Evolutionary conservation across 2,329 filamentous ascomycete genomes (phyloP).

Genomic region (Ophioceras dolichostomum): DNA sequence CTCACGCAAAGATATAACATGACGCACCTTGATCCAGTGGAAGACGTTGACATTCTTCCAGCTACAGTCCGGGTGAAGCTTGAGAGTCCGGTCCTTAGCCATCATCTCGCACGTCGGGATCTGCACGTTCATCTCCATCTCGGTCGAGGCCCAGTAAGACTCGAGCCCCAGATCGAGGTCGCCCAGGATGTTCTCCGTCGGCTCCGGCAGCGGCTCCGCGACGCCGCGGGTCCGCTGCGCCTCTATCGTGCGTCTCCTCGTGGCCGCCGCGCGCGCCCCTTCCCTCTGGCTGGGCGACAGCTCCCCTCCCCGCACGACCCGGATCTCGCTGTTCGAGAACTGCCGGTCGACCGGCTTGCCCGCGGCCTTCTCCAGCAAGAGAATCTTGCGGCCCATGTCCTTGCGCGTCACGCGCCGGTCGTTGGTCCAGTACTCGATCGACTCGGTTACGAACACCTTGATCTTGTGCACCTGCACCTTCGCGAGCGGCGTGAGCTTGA

Average conservation of each 20-base stretch:
- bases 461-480: slow-evolving; percentile 91
- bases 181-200: slow-evolving; percentile 63
- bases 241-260: slow-evolving; percentile 39
- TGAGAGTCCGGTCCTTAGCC: slow-evolving; percentile 53
- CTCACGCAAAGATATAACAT: background rate
- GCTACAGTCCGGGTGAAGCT: slow-evolving; percentile 79
- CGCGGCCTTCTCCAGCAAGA: slow-evolving; percentile 79
- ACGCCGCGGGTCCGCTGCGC: slow-evolving; percentile 27
- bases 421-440: slow-evolving; percentile 80
- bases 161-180: slow-evolving; percentile 62
- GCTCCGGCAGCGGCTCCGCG: slow-evolving; percentile 33
- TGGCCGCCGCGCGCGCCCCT: slow-evolving; percentile 33
- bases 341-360: slow-evolving; percentile 62
- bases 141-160: slow-evolving; percentile 70
- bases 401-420: slow-evolving; percentile 76
- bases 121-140: slow-evolving; percentile 91
- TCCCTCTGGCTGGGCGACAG: slow-evolving; percentile 38
- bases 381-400: slow-evolving; percentile 71
- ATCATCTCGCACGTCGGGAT: slow-evolving; percentile 81
- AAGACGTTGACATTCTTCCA: slow-evolving; percentile 90
- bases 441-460: slow-evolving; percentile 84
- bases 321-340: slow-evolving; percentile 64
- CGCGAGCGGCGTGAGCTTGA: slow-evolving; percentile 83
- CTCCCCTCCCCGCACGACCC: slow-evolving; percentile 70
- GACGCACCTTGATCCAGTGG: slow-evolving; percentile 84